These are phyloP conservation scores for Penicillium sumatraense DNA, from an alignment of 2,329 filamentous ascomycete species.

Conservation along the genomic window DNA sequence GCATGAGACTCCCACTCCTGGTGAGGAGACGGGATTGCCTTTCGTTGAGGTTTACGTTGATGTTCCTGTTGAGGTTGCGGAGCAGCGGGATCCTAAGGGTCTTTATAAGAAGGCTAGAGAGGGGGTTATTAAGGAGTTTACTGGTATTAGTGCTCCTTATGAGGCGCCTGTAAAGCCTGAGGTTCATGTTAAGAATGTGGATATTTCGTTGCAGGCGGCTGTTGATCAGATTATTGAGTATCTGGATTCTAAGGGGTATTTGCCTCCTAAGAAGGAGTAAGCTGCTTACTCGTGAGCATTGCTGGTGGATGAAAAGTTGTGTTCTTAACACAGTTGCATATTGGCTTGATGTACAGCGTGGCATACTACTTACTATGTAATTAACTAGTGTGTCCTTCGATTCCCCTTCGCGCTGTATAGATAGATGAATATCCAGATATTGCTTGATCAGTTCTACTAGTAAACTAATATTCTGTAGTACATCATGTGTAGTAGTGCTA, in stretches of 20 bases:
- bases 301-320: not conserved
- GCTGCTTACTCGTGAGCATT: not conserved
- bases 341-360: not conserved
- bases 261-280: slow-evolving; percentile 44
- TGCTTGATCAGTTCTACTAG: too few relatives aligned
- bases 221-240: slow-evolving; percentile 84
- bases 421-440: too few relatives aligned
- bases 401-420: too few relatives aligned
- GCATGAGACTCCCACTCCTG: slow-evolving; percentile 66
- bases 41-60: slow-evolving; percentile 97
- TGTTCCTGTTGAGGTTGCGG: slow-evolving; percentile 86
- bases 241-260: slow-evolving; percentile 70
- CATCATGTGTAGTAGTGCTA: too few relatives aligned
- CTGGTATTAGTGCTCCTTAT: slow-evolving; percentile 92
- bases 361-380: too few relatives aligned
- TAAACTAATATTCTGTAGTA: too few relatives aligned
- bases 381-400: too few relatives aligned
- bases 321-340: too few relatives aligned
- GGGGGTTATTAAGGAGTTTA: slow-evolving; percentile 96
- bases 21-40: slow-evolving; percentile 68
- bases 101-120: slow-evolving; percentile 95
- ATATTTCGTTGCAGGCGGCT: slow-evolving; percentile 84
- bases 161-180: slow-evolving; percentile 86
- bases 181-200: slow-evolving; percentile 81
- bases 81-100: slow-evolving; percentile 95